A percentile compares a stretch with the other conserved stretches of the same genome.
Evolutionary conservation across 352 stramenopile genomes (phyloP).

Genomic region (Globisporangium nodosum): DNA sequence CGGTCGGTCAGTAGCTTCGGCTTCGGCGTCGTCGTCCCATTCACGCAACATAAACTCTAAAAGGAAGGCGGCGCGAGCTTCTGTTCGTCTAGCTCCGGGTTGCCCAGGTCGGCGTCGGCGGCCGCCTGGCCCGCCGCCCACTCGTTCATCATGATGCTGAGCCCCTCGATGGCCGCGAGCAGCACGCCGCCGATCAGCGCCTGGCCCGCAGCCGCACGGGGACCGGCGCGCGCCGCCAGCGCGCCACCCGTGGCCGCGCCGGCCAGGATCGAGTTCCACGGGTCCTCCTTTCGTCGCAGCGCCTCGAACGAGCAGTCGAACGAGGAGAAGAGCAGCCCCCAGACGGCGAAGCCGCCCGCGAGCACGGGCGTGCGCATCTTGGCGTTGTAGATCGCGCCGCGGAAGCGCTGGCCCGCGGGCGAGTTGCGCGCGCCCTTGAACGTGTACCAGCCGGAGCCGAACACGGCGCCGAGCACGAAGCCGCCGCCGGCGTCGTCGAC

Average conservation of each 20-base stretch:
- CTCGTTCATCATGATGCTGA: constrained; percentile 95
- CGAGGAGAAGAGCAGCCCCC: constrained; percentile 96
- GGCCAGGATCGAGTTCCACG: constrained; percentile 99
- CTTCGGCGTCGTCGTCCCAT: constrained; percentile 3
- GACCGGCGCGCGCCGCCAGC: constrained; percentile 92
- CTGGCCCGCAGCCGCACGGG: constrained; percentile 90
- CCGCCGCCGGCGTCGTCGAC: constrained; percentile 97
- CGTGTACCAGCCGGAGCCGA: constrained; percentile 95
- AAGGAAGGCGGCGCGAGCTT: constrained; percentile 84
- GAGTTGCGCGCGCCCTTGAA: constrained; percentile 94
- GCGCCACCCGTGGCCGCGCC: constrained; percentile 95
- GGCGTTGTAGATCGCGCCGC: constrained; percentile 90
- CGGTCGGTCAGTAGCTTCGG: neutral
- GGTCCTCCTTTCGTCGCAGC: constrained; percentile 98
- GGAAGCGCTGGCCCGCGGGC: constrained; percentile 88
- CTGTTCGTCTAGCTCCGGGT: constrained; percentile 69
- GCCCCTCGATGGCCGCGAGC: constrained; percentile 95
- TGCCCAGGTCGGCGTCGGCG: constrained; percentile 41
- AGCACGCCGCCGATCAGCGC: constrained; percentile 94
- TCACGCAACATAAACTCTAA: constrained; percentile 31
- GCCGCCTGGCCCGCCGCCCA: constrained; percentile 67
- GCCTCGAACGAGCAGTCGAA: constrained; percentile 98
- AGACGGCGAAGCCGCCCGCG: constrained; percentile 92
- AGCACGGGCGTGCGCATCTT: constrained; percentile 94
- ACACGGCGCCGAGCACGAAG: constrained; percentile 95